These are phyloP conservation scores for Vittaforma corneae DNA, from an alignment of 371 early-diverging fungal genomes.

Conservation along the genomic window DNA sequence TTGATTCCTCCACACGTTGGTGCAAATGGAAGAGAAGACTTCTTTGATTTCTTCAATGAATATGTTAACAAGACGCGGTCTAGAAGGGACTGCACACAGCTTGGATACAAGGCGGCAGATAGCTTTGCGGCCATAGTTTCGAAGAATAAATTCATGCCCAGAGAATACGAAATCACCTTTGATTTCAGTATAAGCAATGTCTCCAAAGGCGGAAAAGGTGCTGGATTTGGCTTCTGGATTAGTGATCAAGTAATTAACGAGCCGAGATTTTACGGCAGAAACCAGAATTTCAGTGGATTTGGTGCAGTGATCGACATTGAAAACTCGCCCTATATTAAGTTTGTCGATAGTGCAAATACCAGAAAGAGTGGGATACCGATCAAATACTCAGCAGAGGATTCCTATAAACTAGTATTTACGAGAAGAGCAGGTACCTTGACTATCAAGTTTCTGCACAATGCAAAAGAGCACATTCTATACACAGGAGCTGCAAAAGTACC, in stretches of 20 bases:
- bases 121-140: background rate
- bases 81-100: conserved; percentile 3
- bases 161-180: conserved; percentile 1
- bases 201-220: background rate
- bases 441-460: background rate
- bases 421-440: background rate
- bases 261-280: conserved; percentile 12
- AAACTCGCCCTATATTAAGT: conserved; percentile 1
- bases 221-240: conserved; percentile 28
- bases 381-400: background rate
- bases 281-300: conserved; percentile 6
- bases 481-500: background rate
- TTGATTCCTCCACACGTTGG: conserved; percentile 11
- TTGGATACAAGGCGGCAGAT: conserved; percentile 6
- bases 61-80: background rate
- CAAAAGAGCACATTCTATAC: background rate
- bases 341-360: background rate
- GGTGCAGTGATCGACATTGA: conserved; percentile 6
- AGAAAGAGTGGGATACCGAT: background rate
- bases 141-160: background rate
- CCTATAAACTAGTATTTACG: background rate
- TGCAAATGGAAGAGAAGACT: conserved; percentile 10
- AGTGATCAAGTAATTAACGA: background rate
- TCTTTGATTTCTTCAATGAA: background rate
- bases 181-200: conserved; percentile 1